Evolutionary conservation across 2,329 filamentous ascomycete species (phyloP).

Genomic region (Fulvia fulva): DNA sequence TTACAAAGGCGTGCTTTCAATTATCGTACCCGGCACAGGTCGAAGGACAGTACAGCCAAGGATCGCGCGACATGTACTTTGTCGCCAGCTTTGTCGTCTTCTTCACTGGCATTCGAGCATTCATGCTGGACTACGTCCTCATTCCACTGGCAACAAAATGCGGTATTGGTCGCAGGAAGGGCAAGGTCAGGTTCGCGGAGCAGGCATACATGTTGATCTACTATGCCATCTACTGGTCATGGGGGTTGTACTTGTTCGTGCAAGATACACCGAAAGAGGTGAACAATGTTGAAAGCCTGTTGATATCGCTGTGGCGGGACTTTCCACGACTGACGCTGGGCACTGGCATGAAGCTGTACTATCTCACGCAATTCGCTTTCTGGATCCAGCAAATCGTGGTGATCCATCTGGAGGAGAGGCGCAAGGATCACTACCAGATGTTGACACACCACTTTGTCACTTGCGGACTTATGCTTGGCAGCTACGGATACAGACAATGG

Average conservation of each 20-base stretch:
- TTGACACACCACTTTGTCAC: constrained; percentile 92
- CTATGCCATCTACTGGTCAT: constrained; percentile 73
- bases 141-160: constrained; percentile 68
- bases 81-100: constrained; percentile 75
- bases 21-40: constrained; percentile 64
- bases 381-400: constrained; percentile 93
- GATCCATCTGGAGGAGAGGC: constrained; percentile 87
- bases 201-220: constrained; percentile 90
- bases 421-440: constrained; percentile 97
- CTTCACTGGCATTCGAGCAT: constrained; percentile 81
- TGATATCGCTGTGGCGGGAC: constrained; percentile 64
- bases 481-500: constrained; percentile 82
- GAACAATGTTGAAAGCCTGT: constrained; percentile 20
- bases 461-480: constrained; percentile 70
- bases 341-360: constrained; percentile 79
- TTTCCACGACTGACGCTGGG: constrained; percentile 77
- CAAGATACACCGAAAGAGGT: constrained; percentile 27
- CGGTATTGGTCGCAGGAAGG: constrained; percentile 74
- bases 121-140: constrained; percentile 81
- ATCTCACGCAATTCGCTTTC: constrained; percentile 84
- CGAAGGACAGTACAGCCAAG: constrained; percentile 65
- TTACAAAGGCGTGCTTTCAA: constrained; percentile 83
- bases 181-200: constrained; percentile 77
- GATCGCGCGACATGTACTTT: constrained; percentile 74
- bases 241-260: constrained; percentile 64